phyloP scores from a whole-genome alignment of 495 filamentous ascomycete genomes.

The Penicillium canariense region DNA sequence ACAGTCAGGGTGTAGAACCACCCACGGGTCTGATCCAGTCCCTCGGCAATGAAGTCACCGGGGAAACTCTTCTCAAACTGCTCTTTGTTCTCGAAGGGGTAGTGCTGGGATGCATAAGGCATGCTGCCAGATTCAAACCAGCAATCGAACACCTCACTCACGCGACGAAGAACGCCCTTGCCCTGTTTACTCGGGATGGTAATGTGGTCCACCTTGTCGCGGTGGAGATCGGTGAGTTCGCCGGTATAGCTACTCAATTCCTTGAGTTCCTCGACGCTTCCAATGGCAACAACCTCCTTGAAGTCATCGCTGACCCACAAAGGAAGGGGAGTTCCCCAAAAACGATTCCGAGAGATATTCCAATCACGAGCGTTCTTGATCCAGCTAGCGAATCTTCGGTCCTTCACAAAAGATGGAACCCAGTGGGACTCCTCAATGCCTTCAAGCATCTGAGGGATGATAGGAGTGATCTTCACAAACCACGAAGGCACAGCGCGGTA shows the following conservation, averaged over 20 bases:
- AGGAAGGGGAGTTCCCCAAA: slow-evolving; percentile 95
- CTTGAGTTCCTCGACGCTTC: slow-evolving; percentile 83
- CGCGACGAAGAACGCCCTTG: slow-evolving; percentile 76
- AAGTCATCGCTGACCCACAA: slow-evolving; percentile 88
- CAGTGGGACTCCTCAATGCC: slow-evolving; percentile 91
- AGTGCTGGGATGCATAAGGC: slow-evolving; percentile 92
- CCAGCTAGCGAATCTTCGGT: slow-evolving; percentile 84
- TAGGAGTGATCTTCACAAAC: slow-evolving; percentile 85
- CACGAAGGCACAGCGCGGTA: slow-evolving; percentile 92
- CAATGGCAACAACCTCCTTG: slow-evolving; percentile 83
- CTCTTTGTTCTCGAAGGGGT: slow-evolving; percentile 90
- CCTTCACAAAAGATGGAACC: slow-evolving; percentile 91
- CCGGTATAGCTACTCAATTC: slow-evolving; percentile 80
- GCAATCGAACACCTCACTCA: slow-evolving; percentile 95
- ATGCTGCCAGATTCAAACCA: slow-evolving; percentile 96
- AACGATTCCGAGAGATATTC: slow-evolving; percentile 94
- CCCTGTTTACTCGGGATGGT: slow-evolving; percentile 92
- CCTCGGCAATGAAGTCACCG: slow-evolving; percentile 96
- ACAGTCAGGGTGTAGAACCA: slow-evolving; percentile 97
- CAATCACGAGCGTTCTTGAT: slow-evolving; percentile 91
- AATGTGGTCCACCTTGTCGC: slow-evolving; percentile 93
- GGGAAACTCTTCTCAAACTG: slow-evolving; percentile 82
- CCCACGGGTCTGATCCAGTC: slow-evolving; percentile 88
- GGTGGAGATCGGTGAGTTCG: slow-evolving; percentile 86
- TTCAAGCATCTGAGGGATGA: slow-evolving; percentile 85